Percentiles rank a stretch among this genome's conserved stretches.
Conservation (phyloP, 768 basidiomycete genomes). For the Leccinum pellstonianum region DNA sequence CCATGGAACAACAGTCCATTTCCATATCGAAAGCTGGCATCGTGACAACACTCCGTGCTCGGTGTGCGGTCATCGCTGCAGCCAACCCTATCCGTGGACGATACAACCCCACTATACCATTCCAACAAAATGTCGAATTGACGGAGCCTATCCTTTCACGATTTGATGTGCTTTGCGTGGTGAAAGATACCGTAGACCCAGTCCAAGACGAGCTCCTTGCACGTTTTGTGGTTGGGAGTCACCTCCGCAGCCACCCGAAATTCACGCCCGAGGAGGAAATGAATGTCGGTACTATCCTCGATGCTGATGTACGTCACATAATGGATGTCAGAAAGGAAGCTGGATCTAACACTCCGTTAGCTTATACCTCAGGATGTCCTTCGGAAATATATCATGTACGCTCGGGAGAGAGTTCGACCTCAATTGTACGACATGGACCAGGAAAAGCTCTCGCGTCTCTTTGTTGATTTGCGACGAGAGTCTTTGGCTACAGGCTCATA, state of each 20-base stretch:
- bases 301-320: conserved; percentile 76
- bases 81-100: conserved; percentile 97
- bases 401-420: conserved; percentile 87
- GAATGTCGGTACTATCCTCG: conserved; percentile 83
- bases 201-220: conserved; percentile 96
- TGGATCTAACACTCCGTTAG: conserved; percentile 41
- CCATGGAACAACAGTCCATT: conserved; percentile 99
- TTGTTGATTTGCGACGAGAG: conserved; percentile 93
- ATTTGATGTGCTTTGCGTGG: conserved; percentile 97
- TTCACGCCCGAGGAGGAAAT: conserved; percentile 93
- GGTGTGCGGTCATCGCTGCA: conserved; percentile 96
- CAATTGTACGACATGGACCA: conserved; percentile 95
- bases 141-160: conserved; percentile 98
- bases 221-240: conserved; percentile 96
- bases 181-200: conserved; percentile 96
- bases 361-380: conserved; percentile 96
- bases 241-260: conserved; percentile 90
- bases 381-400: conserved; percentile 99
- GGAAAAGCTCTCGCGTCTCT: conserved; percentile 91
- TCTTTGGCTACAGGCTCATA: conserved; percentile 98
- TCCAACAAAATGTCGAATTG: conserved; percentile 97
- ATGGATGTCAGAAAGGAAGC: neutral
- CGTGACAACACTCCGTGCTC: conserved; percentile 95
- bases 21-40: conserved; percentile 99
- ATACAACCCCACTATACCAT: conserved; percentile 98